These are phyloP conservation scores for Pyricularia sp. DNA, from an alignment of 2,329 filamentous ascomycete species.

Conservation along the genomic window DNA sequence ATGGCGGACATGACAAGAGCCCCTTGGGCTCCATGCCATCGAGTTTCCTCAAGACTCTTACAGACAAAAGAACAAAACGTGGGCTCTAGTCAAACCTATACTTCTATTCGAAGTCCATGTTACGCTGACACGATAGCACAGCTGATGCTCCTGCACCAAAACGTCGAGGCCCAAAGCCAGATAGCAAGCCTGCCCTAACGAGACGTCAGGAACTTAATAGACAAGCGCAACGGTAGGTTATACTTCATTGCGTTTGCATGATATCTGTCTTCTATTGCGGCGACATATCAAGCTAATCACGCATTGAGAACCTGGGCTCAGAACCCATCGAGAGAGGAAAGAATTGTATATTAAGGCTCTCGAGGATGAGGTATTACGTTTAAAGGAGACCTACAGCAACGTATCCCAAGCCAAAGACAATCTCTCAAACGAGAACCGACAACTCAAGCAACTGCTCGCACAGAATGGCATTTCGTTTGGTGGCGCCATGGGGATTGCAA, in stretches of 20 bases:
- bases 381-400: constrained; percentile 76
- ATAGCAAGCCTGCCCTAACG: constrained; percentile 89
- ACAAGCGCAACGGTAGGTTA: constrained; percentile 72
- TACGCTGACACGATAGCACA: neutral
- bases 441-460: constrained; percentile 50
- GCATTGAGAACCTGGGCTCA: constrained; percentile 24
- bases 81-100: constrained; percentile 32
- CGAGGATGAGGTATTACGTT: constrained; percentile 79
- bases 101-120: neutral
- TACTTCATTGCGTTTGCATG: too few relatives aligned
- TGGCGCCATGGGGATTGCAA: constrained; percentile 15
- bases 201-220: constrained; percentile 88
- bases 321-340: constrained; percentile 93
- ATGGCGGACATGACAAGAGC: constrained; percentile 23
- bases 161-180: constrained; percentile 86
- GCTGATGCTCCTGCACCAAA: constrained; percentile 47
- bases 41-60: constrained; percentile 56
- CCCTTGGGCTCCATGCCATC: constrained; percentile 40
- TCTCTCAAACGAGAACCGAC: constrained; percentile 68
- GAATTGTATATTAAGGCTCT: constrained; percentile 92
- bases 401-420: constrained; percentile 67
- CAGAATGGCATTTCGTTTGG: constrained; percentile 39
- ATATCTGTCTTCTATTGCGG: neutral
- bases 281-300: neutral
- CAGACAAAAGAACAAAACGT: constrained; percentile 69